A percentile compares a stretch with the other conserved stretches of the same genome.
Evolutionary conservation across 805 yeast genomes (phyloP).

Genomic region (Yarrowia keelungensis): DNA sequence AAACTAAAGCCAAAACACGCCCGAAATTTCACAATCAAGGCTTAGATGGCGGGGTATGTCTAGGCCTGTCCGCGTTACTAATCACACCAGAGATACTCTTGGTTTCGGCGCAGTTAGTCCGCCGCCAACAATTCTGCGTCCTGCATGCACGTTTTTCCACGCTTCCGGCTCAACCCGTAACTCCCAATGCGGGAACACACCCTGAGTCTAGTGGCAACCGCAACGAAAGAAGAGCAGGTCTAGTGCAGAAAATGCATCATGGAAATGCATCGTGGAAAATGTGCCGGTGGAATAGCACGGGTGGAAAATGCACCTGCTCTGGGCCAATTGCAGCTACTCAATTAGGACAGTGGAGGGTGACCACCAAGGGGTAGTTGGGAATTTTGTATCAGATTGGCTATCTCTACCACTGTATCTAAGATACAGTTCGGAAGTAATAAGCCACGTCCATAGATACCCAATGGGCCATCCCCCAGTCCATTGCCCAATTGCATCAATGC

Average conservation of each 20-base stretch:
- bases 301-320: no score
- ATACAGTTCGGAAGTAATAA: conserved; percentile 11
- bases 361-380: no score
- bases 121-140: conserved; percentile 32
- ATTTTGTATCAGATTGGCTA: not conserved
- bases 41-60: not conserved
- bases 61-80: not conserved
- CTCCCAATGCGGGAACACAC: conserved; percentile 38
- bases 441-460: not conserved
- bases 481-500: no score
- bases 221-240: conserved; percentile 19
- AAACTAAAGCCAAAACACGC: conserved; percentile 24
- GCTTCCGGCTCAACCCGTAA: conserved; percentile 38
- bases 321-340: not conserved
- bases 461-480: no score
- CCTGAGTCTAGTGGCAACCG: conserved; percentile 34
- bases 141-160: conserved; percentile 37
- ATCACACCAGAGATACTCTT: not conserved
- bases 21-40: not conserved
- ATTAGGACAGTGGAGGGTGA: not conserved
- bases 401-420: conserved; percentile 3
- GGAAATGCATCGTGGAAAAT: no score
- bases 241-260: conserved; percentile 1
- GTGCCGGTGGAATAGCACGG: no score
- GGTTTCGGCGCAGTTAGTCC: conserved; percentile 10